Evolutionary conservation across 2,329 filamentous ascomycete genomes (phyloP).

Genomic region (Dactylonectria macrodidyma): DNA sequence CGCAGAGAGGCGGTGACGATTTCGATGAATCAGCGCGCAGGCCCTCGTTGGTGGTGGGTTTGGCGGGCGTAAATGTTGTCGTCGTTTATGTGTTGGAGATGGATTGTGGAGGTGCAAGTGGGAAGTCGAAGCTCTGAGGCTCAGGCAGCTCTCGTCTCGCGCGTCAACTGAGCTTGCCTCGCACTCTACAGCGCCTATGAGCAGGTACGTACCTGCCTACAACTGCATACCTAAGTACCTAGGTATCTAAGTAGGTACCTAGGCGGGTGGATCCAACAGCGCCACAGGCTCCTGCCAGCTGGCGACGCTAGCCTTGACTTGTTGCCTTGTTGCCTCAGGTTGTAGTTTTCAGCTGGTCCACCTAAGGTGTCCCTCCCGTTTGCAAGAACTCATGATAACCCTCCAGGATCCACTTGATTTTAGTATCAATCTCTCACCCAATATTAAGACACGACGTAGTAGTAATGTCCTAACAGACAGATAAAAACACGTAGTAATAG

Average conservation of each 20-base stretch:
- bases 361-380: neutral
- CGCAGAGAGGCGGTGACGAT: neutral
- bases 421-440: neutral
- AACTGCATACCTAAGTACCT: no score
- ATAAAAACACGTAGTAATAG: neutral
- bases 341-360: no score
- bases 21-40: neutral
- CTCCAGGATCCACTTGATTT: neutral
- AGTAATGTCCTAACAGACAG: no score
- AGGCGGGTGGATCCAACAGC: no score
- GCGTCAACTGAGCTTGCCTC: slow-evolving; percentile 54
- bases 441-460: no score
- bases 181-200: neutral
- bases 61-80: slow-evolving; percentile 2
- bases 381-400: neutral
- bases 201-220: neutral
- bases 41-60: neutral
- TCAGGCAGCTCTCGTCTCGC: slow-evolving; percentile 62
- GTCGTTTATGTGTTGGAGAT: slow-evolving; percentile 9
- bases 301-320: slow-evolving; percentile 12
- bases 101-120: slow-evolving; percentile 11
- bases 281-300: slow-evolving; percentile 37
- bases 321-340: slow-evolving; percentile 15
- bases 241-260: no score
- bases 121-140: slow-evolving; percentile 41